Evolutionary conservation across 257 asterid genomes (phyloP), one percentile per base, ranked within the genome.

Genomic region (Osmanthus fragrans): DNA sequence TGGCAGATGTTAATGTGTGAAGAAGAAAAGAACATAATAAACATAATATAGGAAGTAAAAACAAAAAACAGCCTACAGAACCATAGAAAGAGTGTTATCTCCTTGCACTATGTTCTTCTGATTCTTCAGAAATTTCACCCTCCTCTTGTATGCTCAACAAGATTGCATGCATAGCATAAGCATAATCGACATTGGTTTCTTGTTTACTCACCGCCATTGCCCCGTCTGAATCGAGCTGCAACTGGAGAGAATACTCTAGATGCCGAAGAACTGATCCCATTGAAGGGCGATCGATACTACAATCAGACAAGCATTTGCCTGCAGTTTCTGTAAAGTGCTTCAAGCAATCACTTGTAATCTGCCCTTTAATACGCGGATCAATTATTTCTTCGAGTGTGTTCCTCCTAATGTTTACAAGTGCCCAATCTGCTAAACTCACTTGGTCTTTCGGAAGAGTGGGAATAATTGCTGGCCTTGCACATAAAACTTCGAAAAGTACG

Each of bases 371-470:
- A 23, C 23, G 45, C 39, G 90, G 90, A 76, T 92, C 95, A 34
- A 90, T 21, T 54, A 89, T 88, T 15, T 81, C 84, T 4, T 64
- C 81, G 11, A 90, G 18, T 7, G 70, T 70, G 2, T 88, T 82
- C 49, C 33, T 79, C 12, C 69, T 56, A 21, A 83, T 77, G 73
- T 88, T 83, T n/a, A 7, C 3, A 18, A 68, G 21, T 0, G 88
- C 96, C 96, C 94, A 91, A 76, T 91, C 97, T 1, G 93, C 96
- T 72, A 93, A 74, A 76, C 91, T 85, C 7, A 87, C 92, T 72
- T 93, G 91, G 56, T 90, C 94, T 56, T 75, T 90, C 0, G 93
- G 89, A 54, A 87, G 91, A 49, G 19, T 78, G 0, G 93, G 87
- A 73, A 77, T 70, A 7, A 93, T 81, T 12, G 98, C 91, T 4